These are phyloP conservation scores for Henningerozyma blattae DNA, from an alignment of 805 yeast genomes.

Conservation along the genomic window DNA sequence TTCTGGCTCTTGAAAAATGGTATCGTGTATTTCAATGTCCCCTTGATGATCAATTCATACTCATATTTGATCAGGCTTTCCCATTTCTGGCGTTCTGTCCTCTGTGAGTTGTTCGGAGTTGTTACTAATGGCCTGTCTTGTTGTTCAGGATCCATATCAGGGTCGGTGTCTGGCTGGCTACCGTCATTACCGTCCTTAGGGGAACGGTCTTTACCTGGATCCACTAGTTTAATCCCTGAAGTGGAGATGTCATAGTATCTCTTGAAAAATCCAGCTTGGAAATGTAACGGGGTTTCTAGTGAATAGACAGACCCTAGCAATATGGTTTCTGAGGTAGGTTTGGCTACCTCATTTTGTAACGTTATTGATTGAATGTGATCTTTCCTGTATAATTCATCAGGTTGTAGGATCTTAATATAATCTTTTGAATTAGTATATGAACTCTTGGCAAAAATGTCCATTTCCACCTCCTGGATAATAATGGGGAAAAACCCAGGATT, in stretches of 20 bases:
- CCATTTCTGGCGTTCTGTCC: conserved; percentile 50
- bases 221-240: conserved; percentile 58
- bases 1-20: conserved; percentile 47
- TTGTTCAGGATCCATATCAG: too few relatives aligned
- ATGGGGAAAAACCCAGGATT: conserved; percentile 81
- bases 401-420: neutral
- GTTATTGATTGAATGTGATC: too few relatives aligned
- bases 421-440: conserved; percentile 27
- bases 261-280: conserved; percentile 68
- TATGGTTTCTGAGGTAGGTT: conserved; percentile 44
- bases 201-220: conserved; percentile 64
- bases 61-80: conserved; percentile 60
- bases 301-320: conserved; percentile 55
- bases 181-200: conserved; percentile 14
- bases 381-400: conserved; percentile 2
- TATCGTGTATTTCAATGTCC: conserved; percentile 64
- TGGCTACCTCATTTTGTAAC: conserved; percentile 8
- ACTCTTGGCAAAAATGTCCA: conserved; percentile 78
- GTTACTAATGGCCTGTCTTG: too few relatives aligned
- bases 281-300: conserved; percentile 62
- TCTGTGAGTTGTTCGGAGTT: too few relatives aligned
- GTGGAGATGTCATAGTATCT: conserved; percentile 44
- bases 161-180: conserved; percentile 17
- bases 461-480: conserved; percentile 47
- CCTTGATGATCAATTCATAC: conserved; percentile 75